Percentiles rank a stretch among this genome's conserved stretches.
phyloP scores from a whole-genome alignment of 345 rosid genomes.

The Lepidium aucheri region DNA sequence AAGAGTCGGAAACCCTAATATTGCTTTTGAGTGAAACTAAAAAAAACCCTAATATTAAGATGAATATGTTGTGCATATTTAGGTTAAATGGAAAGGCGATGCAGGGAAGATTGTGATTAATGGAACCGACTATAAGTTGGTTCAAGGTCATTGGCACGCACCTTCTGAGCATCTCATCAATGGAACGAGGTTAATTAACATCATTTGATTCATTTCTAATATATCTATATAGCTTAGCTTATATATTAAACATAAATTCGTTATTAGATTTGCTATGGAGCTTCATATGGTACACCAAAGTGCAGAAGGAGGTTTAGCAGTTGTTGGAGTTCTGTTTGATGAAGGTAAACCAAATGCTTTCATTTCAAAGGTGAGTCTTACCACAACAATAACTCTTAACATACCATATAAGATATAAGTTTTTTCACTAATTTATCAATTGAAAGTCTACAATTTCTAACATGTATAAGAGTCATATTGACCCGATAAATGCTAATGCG shows the following conservation, averaged over 20 bases:
- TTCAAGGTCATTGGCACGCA: constrained; percentile 65
- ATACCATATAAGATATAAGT: too few relatives aligned
- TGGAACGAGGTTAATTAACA: constrained; percentile 37
- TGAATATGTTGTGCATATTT: not conserved
- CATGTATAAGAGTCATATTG: too few relatives aligned
- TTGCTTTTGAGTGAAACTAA: too few relatives aligned
- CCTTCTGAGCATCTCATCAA: constrained; percentile 64
- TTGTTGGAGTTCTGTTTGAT: constrained; percentile 42
- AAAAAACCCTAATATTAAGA: too few relatives aligned
- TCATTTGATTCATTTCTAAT: not conserved
- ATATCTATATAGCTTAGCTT: not conserved
- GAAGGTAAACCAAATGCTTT: constrained; percentile 59
- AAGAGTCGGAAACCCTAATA: too few relatives aligned
- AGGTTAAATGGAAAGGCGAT: constrained; percentile 15
- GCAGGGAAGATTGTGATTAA: constrained; percentile 43
- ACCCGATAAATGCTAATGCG: too few relatives aligned
- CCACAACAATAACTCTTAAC: not conserved
- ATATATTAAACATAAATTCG: not conserved
- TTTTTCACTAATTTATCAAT: too few relatives aligned
- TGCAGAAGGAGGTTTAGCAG: constrained; percentile 34
- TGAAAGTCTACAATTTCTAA: too few relatives aligned
- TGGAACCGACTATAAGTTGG: constrained; percentile 34
- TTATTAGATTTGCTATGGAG: constrained; percentile 39
- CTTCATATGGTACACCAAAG: constrained; percentile 52
- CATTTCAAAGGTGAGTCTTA: constrained; percentile 38